Evolutionary conservation across 1,284 basidiomycete genomes (phyloP).

Genomic region (Stygiomarasmius scandens): DNA sequence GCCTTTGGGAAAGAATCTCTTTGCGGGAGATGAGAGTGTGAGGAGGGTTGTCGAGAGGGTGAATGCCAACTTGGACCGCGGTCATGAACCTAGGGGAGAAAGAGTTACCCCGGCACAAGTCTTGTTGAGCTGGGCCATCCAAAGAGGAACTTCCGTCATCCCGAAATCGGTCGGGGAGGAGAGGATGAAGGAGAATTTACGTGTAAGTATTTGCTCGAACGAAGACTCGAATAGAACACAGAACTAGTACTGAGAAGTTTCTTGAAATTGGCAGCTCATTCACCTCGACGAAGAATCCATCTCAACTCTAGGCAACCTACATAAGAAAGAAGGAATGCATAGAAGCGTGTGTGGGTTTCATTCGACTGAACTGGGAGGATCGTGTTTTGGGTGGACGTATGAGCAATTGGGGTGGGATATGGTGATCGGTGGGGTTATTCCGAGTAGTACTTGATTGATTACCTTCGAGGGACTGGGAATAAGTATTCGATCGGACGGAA

Average conservation of each 20-base stretch:
- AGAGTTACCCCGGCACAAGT: too few relatives aligned
- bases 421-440: conserved; percentile 21
- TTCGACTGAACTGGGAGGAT: conserved; percentile 23
- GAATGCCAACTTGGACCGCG: too few relatives aligned
- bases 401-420: conserved; percentile 33
- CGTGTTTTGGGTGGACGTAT: conserved; percentile 34
- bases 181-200: conserved; percentile 44
- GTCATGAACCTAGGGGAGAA: too few relatives aligned
- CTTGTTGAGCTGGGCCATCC: conserved; percentile 43
- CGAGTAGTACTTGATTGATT: conserved; percentile 14
- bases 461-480: too few relatives aligned
- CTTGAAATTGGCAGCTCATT: conserved; percentile 25
- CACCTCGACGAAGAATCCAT: conserved; percentile 30
- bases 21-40: conserved; percentile 28
- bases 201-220: conserved; percentile 24
- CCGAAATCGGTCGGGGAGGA: conserved; percentile 43
- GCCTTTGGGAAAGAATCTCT: conserved; percentile 45
- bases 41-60: conserved; percentile 42
- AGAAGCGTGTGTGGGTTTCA: conserved; percentile 28
- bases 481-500: too few relatives aligned
- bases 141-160: conserved; percentile 36
- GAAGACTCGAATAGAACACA: too few relatives aligned
- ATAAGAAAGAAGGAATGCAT: conserved; percentile 28
- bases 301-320: conserved; percentile 22
- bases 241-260: too few relatives aligned